Evolutionary conservation across 2,329 filamentous ascomycete species (phyloP), one percentile per base, ranked within the genome.

Genomic region (Gnomoniopsis sp.): DNA sequence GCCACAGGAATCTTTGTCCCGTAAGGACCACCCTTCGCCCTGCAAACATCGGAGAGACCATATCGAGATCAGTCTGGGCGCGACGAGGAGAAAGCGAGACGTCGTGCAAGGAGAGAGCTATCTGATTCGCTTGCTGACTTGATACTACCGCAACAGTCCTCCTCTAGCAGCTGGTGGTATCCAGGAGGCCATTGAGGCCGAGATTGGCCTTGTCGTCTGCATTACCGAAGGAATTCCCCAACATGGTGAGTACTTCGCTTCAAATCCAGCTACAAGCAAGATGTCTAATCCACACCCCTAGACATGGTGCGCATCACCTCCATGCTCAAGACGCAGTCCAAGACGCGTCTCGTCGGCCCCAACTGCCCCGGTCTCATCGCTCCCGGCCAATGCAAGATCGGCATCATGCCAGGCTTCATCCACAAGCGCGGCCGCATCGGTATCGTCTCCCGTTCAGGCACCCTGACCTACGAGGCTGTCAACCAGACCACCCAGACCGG

Each of bases 381-480:
- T 57, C 85, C 86, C 62, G 95, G 93, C 70, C 93, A 96, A 86
- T 99, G 95, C 87, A 99, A 99, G 84, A 98, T 99, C 73, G 95
- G 95, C 74, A 99, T 99, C 81, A 98, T 99, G 95, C 91, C 95
- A 65, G 95, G 95, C 71, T 97, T 98, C 85, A 98, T 99, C 81
- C 95, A 99, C 88, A 98, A 98, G 87, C 91, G 93, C 77, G 95
- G 95, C 70, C 93, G 95, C 76, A 93, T 99, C 74, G 95, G 95
- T 73, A 98, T 99, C 76, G 95, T 99, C 77, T 97, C 93, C 69
- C 90, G 95, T 70, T 98, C 95, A 72, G 95, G 95, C 72, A 99
- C 95, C 68, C 88, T 99, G 65, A 99, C 95, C 72, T 99, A 99
- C 83, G 95, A 99, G 83, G 95, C 95, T 73, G 95, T 99, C 79